Evolutionary conservation across 306 rosid species (phyloP).

Genomic region (Cercis canadensis): DNA sequence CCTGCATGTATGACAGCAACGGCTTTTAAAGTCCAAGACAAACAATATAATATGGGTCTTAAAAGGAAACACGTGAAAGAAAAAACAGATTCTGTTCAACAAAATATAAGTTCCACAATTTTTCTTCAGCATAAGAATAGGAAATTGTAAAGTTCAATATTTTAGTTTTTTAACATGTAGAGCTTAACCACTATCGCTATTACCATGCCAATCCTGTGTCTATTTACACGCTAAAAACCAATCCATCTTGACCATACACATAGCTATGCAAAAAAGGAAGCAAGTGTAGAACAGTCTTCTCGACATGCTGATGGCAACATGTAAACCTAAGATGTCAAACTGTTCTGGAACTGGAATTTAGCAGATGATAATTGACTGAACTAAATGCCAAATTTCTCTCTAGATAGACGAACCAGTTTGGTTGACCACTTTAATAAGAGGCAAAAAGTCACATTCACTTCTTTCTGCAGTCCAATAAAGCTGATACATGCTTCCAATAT

Average conservation of each 20-base stretch:
- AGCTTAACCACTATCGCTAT: background rate
- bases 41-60: slow-evolving; percentile 11
- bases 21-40: slow-evolving; percentile 16
- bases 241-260: too few species aligned
- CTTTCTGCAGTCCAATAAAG: background rate
- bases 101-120: slow-evolving; percentile 4
- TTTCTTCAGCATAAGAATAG: slow-evolving; percentile 2
- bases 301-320: too few species aligned
- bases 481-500: slow-evolving; percentile 9
- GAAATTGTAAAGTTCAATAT: background rate
- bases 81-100: background rate
- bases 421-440: background rate
- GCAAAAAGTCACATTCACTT: background rate
- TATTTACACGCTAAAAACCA: too few species aligned
- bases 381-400: too few species aligned
- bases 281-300: too few species aligned
- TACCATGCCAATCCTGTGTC: too few species aligned
- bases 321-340: too few species aligned
- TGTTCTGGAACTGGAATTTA: too few species aligned
- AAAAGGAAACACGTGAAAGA: slow-evolving; percentile 9
- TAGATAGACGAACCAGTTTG: slow-evolving; percentile 1
- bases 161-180: background rate
- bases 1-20: slow-evolving; percentile 56
- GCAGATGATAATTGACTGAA: too few species aligned
- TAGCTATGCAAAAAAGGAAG: too few species aligned